Conservation (phyloP, 768 basidiomycete genomes). For the Pleurotus platypus region DNA sequence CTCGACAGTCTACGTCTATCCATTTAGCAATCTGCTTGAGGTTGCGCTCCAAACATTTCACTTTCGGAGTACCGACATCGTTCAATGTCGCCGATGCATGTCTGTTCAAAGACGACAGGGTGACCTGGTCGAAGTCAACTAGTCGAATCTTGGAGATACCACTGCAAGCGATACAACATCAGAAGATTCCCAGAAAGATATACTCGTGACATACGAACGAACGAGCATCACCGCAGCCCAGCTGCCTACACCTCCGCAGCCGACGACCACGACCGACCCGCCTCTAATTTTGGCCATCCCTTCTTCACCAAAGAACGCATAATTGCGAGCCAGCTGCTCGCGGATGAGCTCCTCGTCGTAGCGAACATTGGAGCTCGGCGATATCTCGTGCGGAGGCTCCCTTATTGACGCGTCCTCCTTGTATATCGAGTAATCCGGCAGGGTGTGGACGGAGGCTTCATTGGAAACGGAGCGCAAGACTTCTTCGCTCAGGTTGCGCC, state of each 20-base stretch:
- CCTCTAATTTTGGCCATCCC: slow-evolving; percentile 76
- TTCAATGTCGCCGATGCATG: slow-evolving; percentile 87
- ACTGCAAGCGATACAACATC: slow-evolving; percentile 28
- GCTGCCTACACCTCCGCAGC: slow-evolving; percentile 95
- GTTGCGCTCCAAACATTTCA: slow-evolving; percentile 65
- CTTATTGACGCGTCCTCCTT: background rate
- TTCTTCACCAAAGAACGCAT: slow-evolving; percentile 90
- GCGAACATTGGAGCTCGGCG: slow-evolving; percentile 8
- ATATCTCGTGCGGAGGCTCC: background rate
- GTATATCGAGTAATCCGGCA: background rate
- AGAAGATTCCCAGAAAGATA: background rate
- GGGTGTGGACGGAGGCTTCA: slow-evolving; percentile 16
- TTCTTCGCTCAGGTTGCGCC: slow-evolving; percentile 56
- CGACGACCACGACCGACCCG: slow-evolving; percentile 82
- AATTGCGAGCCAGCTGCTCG: slow-evolving; percentile 92
- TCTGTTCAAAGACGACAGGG: slow-evolving; percentile 90
- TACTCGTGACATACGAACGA: slow-evolving; percentile 64
- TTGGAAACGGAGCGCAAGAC: slow-evolving; percentile 47
- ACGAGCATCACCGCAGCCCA: slow-evolving; percentile 95
- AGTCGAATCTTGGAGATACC: slow-evolving; percentile 75
- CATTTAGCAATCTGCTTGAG: slow-evolving; percentile 77
- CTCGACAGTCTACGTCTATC: slow-evolving; percentile 79
- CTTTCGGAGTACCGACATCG: slow-evolving; percentile 94
- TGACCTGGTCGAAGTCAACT: slow-evolving; percentile 96
- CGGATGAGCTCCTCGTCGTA: slow-evolving; percentile 80